Percentiles rank a stretch among this genome's conserved stretches.
Evolutionary conservation across 2,329 filamentous ascomycete species (phyloP).

Genomic region (Curvularia sp.): DNA sequence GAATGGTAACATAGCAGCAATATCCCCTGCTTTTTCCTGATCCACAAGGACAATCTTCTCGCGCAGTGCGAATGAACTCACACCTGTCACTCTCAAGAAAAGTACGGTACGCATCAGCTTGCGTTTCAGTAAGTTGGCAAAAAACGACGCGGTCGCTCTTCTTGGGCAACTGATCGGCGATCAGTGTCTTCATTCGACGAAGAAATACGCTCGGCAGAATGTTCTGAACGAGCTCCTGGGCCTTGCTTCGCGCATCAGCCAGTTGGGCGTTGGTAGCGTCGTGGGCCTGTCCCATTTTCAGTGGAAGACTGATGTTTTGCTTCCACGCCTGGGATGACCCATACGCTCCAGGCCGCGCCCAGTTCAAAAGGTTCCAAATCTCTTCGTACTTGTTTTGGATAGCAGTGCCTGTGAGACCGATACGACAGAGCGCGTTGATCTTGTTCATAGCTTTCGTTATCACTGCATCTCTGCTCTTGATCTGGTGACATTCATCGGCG

Average conservation of each 20-base stretch:
- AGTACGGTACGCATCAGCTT: slow-evolving; percentile 81
- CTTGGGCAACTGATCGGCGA: slow-evolving; percentile 89
- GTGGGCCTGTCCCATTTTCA: slow-evolving; percentile 89
- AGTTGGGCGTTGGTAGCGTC: slow-evolving; percentile 86
- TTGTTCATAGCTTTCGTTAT: slow-evolving; percentile 87
- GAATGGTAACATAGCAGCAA: slow-evolving; percentile 73
- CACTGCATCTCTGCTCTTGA: slow-evolving; percentile 81
- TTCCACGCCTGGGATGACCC: slow-evolving; percentile 78
- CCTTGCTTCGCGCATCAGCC: slow-evolving; percentile 79
- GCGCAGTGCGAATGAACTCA: slow-evolving; percentile 70
- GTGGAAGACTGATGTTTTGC: slow-evolving; percentile 74
- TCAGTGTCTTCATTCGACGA: slow-evolving; percentile 89
- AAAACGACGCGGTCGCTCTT: slow-evolving; percentile 96
- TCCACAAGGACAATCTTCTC: slow-evolving; percentile 72
- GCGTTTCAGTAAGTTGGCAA: slow-evolving; percentile 83
- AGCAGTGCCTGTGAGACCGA: slow-evolving; percentile 92
- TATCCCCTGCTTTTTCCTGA: slow-evolving; percentile 76
- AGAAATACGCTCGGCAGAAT: slow-evolving; percentile 89
- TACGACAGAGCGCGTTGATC: slow-evolving; percentile 87
- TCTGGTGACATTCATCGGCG: slow-evolving; percentile 89
- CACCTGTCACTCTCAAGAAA: slow-evolving; percentile 78
- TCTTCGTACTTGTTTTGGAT: slow-evolving; percentile 99
- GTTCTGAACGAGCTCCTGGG: slow-evolving; percentile 83
- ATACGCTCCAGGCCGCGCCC: slow-evolving; percentile 84
- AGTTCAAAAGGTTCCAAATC: slow-evolving; percentile 93